These are phyloP conservation scores for Magnolia officinalis DNA, from an alignment of 164 flowering plant genomes.

Conservation along the genomic window DNA sequence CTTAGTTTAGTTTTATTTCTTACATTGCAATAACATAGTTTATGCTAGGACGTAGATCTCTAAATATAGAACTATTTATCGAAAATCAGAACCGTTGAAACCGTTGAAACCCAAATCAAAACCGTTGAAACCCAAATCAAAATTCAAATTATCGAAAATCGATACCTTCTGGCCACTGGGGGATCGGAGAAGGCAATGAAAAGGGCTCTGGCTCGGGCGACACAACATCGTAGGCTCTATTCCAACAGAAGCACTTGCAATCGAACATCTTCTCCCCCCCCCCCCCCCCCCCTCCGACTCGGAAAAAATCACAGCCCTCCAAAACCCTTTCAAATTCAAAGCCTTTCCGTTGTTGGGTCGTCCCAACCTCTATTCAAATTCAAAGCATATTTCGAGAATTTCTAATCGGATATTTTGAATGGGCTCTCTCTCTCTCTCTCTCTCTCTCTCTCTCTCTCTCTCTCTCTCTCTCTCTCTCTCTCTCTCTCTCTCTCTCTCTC, in stretches of 20 bases:
- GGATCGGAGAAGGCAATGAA: conserved; percentile 65
- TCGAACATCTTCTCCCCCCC: conserved; percentile 41
- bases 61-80: too few species aligned
- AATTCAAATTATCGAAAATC: not conserved
- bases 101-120: too few species aligned
- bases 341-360: not conserved
- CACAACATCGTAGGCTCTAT: conserved; percentile 23
- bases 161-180: conserved; percentile 78
- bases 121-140: not conserved
- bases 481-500: too few species aligned
- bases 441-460: too few species aligned
- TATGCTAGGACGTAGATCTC: too few species aligned
- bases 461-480: too few species aligned
- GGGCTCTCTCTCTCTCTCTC: not conserved
- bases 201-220: conserved; percentile 41
- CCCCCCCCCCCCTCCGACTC: not conserved
- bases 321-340: conserved; percentile 10
- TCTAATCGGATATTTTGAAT: not conserved
- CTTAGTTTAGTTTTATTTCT: too few species aligned
- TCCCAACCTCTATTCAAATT: not conserved
- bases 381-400: not conserved
- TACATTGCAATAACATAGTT: too few species aligned
- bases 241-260: conserved; percentile 53
- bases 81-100: too few species aligned
- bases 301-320: conserved; percentile 7